phyloP scores from a whole-genome alignment of 805 yeast genomes.

The Kuraishia ogatae region DNA sequence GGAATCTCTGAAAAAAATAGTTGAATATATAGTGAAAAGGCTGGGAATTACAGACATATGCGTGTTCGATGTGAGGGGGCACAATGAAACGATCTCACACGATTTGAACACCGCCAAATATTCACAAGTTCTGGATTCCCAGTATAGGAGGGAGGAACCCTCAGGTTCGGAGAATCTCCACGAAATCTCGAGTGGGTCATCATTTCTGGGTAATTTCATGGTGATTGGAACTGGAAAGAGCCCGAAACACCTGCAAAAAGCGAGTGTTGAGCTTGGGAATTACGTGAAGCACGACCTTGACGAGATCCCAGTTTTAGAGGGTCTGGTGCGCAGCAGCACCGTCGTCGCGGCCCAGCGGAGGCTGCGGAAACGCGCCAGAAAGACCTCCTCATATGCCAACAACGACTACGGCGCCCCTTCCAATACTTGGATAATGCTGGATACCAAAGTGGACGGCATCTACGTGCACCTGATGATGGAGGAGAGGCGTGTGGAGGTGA shows the following conservation, averaged over 20 bases:
- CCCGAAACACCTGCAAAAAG: slow-evolving; percentile 64
- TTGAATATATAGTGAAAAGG: slow-evolving; percentile 41
- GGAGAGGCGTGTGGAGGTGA: slow-evolving; percentile 56
- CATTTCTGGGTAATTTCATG: slow-evolving; percentile 37
- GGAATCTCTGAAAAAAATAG: slow-evolving; percentile 30
- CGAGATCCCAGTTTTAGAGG: slow-evolving; percentile 54
- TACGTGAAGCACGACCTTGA: slow-evolving; percentile 45
- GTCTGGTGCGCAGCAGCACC: slow-evolving; percentile 52
- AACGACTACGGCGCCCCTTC: slow-evolving; percentile 47
- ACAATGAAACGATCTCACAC: too few species aligned
- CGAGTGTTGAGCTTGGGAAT: slow-evolving; percentile 49
- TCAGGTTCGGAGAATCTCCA: slow-evolving; percentile 18
- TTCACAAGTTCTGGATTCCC: not conserved
- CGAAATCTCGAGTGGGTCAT: slow-evolving; percentile 15
- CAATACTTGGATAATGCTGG: slow-evolving; percentile 81
- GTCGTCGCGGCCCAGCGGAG: slow-evolving; percentile 43
- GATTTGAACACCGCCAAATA: too few species aligned
- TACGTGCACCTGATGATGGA: slow-evolving; percentile 67
- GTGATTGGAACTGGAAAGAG: slow-evolving; percentile 72
- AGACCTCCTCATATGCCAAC: slow-evolving; percentile 42
- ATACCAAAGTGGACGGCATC: slow-evolving; percentile 53
- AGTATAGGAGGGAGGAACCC: slow-evolving; percentile 9
- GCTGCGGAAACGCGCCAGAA: slow-evolving; percentile 44
- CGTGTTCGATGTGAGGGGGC: slow-evolving; percentile 53
- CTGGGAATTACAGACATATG: slow-evolving; percentile 58